Conservation (phyloP, 768 basidiomycete species). For the Leccinum broughii region DNA sequence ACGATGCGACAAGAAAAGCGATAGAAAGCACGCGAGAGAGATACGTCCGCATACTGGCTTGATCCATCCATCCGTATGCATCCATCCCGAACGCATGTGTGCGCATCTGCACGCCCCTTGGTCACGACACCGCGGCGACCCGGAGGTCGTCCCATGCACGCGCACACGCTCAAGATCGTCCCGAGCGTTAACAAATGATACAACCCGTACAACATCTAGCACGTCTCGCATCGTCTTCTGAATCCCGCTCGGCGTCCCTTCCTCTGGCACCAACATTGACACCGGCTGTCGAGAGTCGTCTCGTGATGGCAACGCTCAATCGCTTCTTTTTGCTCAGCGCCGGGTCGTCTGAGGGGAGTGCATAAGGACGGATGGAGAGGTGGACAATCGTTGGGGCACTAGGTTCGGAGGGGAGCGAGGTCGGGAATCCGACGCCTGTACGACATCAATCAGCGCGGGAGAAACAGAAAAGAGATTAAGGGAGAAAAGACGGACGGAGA, state of each 20-base stretch:
- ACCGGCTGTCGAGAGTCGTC: constrained; percentile 21
- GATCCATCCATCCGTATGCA: constrained; percentile 5
- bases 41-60: neutral
- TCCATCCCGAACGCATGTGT: neutral
- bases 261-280: neutral
- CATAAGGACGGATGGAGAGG: constrained; percentile 65
- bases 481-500: constrained; percentile 44
- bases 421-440: constrained; percentile 34
- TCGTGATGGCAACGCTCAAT: constrained; percentile 28
- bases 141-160: neutral
- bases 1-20: constrained; percentile 1
- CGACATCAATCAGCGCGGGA: constrained; percentile 9
- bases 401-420: constrained; percentile 32
- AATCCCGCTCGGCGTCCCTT: constrained; percentile 1
- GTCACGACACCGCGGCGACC: neutral
- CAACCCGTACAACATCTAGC: constrained; percentile 41
- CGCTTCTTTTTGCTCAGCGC: constrained; percentile 57
- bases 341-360: constrained; percentile 49
- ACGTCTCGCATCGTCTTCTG: constrained; percentile 19
- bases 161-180: neutral
- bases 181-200: constrained; percentile 36
- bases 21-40: neutral
- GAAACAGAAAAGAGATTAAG: neutral
- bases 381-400: constrained; percentile 62
- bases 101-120: neutral